phyloP scores from a whole-genome alignment of 2,329 filamentous ascomycete genomes.

The Fusarium incarnatum region DNA sequence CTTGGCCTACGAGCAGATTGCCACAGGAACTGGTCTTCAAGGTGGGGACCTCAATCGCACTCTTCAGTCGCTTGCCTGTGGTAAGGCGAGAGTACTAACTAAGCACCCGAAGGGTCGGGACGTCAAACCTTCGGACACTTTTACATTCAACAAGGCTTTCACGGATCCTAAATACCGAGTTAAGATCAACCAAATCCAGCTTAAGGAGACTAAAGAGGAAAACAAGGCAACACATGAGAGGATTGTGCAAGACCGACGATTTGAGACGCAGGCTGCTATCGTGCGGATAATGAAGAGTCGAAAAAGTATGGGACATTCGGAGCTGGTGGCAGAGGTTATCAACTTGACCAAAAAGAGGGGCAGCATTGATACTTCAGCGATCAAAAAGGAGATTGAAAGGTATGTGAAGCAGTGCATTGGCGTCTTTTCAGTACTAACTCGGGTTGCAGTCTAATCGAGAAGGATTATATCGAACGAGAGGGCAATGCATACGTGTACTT shows the following conservation, averaged over 20 bases:
- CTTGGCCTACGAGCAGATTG: slow-evolving; percentile 81
- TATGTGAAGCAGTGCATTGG: slow-evolving; percentile 58
- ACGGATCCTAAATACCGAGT: slow-evolving; percentile 85
- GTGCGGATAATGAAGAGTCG: slow-evolving; percentile 97
- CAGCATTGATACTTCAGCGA: slow-evolving; percentile 84
- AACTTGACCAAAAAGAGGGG: slow-evolving; percentile 88
- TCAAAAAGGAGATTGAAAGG: slow-evolving; percentile 98
- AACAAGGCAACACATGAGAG: slow-evolving; percentile 94
- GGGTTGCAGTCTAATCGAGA: slow-evolving; percentile 80
- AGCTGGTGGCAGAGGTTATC: slow-evolving; percentile 92
- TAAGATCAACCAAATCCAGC: slow-evolving; percentile 99
- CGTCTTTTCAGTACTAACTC: slow-evolving; percentile 12
- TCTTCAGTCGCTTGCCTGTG: slow-evolving; percentile 93
- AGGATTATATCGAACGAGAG: slow-evolving; percentile 89
- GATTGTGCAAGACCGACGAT: slow-evolving; percentile 88
- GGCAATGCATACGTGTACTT: slow-evolving; percentile 78
- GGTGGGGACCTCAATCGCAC: slow-evolving; percentile 87
- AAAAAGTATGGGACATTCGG: slow-evolving; percentile 86
- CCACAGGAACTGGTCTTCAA: slow-evolving; percentile 77
- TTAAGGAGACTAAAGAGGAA: slow-evolving; percentile 95
- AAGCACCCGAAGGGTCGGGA: slow-evolving; percentile 90
- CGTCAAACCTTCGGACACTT: slow-evolving; percentile 81
- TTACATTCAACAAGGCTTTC: slow-evolving; percentile 83
- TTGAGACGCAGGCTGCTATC: slow-evolving; percentile 96
- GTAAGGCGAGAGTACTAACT: slow-evolving; percentile 82